phyloP scores from a whole-genome alignment of 2,329 filamentous ascomycete genomes.

The Leptodontidium sp. region DNA sequence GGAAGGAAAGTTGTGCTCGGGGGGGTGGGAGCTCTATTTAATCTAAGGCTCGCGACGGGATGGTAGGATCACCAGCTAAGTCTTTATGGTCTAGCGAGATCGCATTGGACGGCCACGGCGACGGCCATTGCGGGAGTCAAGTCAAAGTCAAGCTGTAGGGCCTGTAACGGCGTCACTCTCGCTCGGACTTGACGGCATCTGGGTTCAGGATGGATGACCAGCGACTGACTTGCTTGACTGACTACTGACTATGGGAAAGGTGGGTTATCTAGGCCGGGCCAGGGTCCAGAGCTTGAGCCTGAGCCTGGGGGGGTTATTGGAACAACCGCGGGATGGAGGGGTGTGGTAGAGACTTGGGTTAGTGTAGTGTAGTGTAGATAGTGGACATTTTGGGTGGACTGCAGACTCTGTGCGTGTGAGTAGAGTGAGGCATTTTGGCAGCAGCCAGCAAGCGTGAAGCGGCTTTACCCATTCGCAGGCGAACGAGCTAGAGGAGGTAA shows the following conservation, averaged over 20 bases:
- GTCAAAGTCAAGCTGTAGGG: neutral
- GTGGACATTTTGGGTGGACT: constrained; percentile 12
- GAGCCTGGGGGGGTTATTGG: neutral
- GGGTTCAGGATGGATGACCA: neutral
- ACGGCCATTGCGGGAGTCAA: constrained; percentile 24
- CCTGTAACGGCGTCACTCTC: constrained; percentile 26
- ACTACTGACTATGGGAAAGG: neutral
- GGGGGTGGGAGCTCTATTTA: constrained; percentile 25
- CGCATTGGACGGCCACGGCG: constrained; percentile 15
- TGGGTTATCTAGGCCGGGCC: neutral
- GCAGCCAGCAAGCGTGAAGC: constrained; percentile 5
- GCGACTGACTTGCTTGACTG: neutral
- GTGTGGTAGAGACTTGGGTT: neutral
- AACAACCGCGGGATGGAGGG: constrained; percentile 15
- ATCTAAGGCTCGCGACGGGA: constrained; percentile 16
- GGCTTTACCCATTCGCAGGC: constrained; percentile 17
- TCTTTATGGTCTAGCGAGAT: constrained; percentile 23
- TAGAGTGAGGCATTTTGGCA: constrained; percentile 29
- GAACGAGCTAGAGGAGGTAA: neutral
- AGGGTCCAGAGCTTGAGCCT: too few relatives aligned
- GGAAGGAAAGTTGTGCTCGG: constrained; percentile 3
- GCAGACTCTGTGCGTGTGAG: too few relatives aligned
- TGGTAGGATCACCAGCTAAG: constrained; percentile 24
- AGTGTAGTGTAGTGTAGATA: neutral
- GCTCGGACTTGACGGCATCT: constrained; percentile 28